Percentiles rank a stretch among this genome's conserved stretches.
phyloP scores from a whole-genome alignment of 2,329 filamentous ascomycete species.

The Trichoderma lentiforme region DNA sequence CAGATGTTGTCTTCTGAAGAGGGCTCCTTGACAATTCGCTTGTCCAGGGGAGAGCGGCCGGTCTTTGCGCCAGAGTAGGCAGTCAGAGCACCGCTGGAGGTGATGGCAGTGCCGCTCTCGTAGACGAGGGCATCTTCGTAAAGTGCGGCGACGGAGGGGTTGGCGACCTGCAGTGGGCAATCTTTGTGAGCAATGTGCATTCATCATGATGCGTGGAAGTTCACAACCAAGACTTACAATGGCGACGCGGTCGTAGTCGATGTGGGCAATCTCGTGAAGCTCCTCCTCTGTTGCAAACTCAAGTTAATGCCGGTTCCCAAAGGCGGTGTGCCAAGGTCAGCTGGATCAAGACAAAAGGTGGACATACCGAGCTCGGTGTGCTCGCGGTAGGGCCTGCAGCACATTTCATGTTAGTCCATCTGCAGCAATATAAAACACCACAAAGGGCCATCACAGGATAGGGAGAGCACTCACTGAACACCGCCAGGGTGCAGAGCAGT shows the following conservation, averaged over 20 bases:
- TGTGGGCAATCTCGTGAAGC: slow-evolving; percentile 95
- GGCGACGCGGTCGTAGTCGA: slow-evolving; percentile 96
- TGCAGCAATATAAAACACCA: background rate
- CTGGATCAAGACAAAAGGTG: slow-evolving; percentile 4
- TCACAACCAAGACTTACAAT: slow-evolving; percentile 64
- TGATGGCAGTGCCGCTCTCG: slow-evolving; percentile 96
- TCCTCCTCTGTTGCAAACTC: slow-evolving; percentile 64
- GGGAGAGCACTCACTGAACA: slow-evolving; percentile 69
- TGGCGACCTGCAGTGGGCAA: slow-evolving; percentile 58
- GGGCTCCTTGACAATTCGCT: slow-evolving; percentile 92
- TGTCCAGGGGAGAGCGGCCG: slow-evolving; percentile 92
- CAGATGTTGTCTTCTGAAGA: slow-evolving; percentile 88
- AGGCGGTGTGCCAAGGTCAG: slow-evolving; percentile 1
- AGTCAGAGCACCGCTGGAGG: slow-evolving; percentile 88
- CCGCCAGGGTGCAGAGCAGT: slow-evolving; percentile 86
- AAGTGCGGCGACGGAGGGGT: slow-evolving; percentile 89
- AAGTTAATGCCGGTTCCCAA: background rate
- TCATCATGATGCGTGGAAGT: background rate
- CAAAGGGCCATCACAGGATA: background rate
- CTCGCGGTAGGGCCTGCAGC: slow-evolving; percentile 68
- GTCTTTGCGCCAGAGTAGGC: slow-evolving; percentile 99
- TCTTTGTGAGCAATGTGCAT: background rate
- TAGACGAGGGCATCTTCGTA: slow-evolving; percentile 99
- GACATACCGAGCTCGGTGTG: slow-evolving; percentile 82
- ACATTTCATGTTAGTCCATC: slow-evolving; percentile 27